phyloP scores from a whole-genome alignment of 2,329 filamentous ascomycete species.

The Arthrinium phaeospermum region DNA sequence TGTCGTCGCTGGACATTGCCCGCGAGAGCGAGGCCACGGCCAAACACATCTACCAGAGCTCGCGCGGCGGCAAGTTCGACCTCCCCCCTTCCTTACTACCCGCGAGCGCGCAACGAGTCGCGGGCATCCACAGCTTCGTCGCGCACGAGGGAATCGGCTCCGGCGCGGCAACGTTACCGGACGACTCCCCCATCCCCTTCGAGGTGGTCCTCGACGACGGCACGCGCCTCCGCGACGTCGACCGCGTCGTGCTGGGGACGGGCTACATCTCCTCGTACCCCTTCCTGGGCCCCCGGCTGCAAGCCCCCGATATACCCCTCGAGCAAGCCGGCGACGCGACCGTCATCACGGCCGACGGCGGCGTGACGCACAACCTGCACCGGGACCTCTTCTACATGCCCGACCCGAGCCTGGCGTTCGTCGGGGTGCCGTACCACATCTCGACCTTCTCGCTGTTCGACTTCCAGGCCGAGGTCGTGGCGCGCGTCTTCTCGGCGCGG shows the following conservation, averaged over 20 bases:
- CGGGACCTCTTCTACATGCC: conserved; percentile 75
- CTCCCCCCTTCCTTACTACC: conserved; percentile 60
- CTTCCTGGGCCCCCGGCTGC: conserved; percentile 60
- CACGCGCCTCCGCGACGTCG: conserved; percentile 56
- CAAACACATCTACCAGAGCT: conserved; percentile 54
- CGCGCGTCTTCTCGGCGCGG: conserved; percentile 60
- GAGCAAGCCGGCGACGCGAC: conserved; percentile 56
- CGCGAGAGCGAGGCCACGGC: conserved; percentile 45
- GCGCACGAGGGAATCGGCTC: neutral
- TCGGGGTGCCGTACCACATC: conserved; percentile 69
- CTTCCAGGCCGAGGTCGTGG: conserved; percentile 68
- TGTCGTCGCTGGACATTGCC: conserved; percentile 50
- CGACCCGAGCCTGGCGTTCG: conserved; percentile 66
- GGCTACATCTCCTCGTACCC: conserved; percentile 73
- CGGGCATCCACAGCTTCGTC: conserved; percentile 54
- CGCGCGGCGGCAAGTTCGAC: conserved; percentile 66
- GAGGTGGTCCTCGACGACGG: conserved; percentile 60
- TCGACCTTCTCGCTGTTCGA: conserved; percentile 74
- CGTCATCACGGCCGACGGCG: conserved; percentile 67
- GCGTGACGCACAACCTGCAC: conserved; percentile 69
- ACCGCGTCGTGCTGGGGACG: conserved; percentile 69
- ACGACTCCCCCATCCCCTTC: conserved; percentile 32
- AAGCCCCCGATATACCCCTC: conserved; percentile 45
- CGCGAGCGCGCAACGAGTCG: conserved; percentile 55
- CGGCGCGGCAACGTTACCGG: neutral